Percentiles rank a stretch among this genome's conserved stretches.
phyloP scores from a whole-genome alignment of 1,284 basidiomycete species.

The Ustilago shanxiensis region DNA sequence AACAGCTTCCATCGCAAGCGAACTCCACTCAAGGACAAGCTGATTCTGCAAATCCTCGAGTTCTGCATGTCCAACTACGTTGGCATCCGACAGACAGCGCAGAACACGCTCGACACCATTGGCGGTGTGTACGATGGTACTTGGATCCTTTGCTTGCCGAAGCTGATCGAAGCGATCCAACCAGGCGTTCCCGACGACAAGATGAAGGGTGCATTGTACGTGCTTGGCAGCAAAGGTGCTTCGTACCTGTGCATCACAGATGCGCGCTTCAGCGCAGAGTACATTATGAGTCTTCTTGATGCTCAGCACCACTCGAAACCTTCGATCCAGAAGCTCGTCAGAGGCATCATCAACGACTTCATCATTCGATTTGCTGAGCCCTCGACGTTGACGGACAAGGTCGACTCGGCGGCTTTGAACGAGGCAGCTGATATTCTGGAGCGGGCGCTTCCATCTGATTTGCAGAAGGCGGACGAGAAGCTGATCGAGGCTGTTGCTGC shows the following conservation, averaged over 20 bases:
- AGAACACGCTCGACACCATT: slow-evolving; percentile 78
- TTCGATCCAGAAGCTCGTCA: slow-evolving; percentile 88
- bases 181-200: slow-evolving; percentile 80
- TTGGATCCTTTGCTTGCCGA: slow-evolving; percentile 79
- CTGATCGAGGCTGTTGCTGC: slow-evolving; percentile 67
- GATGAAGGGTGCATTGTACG: slow-evolving; percentile 94
- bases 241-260: slow-evolving; percentile 74
- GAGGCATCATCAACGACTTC: slow-evolving; percentile 78
- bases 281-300: slow-evolving; percentile 80
- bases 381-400: slow-evolving; percentile 51
- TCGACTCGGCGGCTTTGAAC: slow-evolving; percentile 44
- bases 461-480: slow-evolving; percentile 42
- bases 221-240: slow-evolving; percentile 81
- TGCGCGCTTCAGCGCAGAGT: slow-evolving; percentile 77
- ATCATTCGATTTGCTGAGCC: slow-evolving; percentile 69
- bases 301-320: slow-evolving; percentile 93
- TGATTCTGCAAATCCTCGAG: slow-evolving; percentile 83
- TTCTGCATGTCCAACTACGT: slow-evolving; percentile 76
- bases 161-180: slow-evolving; percentile 77
- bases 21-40: slow-evolving; percentile 81
- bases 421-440: slow-evolving; percentile 38
- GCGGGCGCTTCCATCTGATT: slow-evolving; percentile 17
- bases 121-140: slow-evolving; percentile 85
- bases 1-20: slow-evolving; percentile 84
- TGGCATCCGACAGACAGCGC: slow-evolving; percentile 76